Evolutionary conservation across 225 moss, liverwort and hornwort species (phyloP).

Genomic region (Pseudoscleropodium purum): DNA sequence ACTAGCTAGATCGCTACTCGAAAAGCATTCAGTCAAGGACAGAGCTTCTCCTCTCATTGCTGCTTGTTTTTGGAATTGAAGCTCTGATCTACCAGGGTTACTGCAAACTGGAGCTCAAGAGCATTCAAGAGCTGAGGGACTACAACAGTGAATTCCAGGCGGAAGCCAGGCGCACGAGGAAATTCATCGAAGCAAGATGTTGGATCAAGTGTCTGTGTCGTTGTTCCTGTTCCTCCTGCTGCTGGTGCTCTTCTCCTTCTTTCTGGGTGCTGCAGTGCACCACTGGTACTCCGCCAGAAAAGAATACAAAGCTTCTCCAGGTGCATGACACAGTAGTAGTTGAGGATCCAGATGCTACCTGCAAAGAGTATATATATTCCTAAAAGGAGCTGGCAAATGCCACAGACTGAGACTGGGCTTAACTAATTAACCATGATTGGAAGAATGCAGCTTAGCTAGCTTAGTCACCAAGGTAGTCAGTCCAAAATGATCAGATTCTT

Average conservation of each 20-base stretch:
- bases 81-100: neutral
- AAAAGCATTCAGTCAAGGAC: neutral
- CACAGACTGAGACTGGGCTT: neutral
- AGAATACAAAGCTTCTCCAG: neutral
- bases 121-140: neutral
- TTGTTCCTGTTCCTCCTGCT: constrained; percentile 14
- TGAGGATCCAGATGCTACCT: no score
- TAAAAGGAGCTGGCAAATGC: neutral
- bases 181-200: neutral
- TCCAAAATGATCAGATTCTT: neutral
- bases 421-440: no score
- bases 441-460: neutral
- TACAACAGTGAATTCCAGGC: neutral
- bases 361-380: neutral
- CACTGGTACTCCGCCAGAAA: constrained; percentile 23
- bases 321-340: neutral
- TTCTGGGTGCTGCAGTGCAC: constrained; percentile 22
- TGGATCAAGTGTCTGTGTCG: constrained; percentile 4
- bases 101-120: neutral
- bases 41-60: neutral
- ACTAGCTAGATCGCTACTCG: neutral
- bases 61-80: neutral
- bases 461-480: neutral
- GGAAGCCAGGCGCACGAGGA: neutral
- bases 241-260: constrained; percentile 24